Percentiles rank a stretch among this genome's conserved stretches.
Conservation (phyloP, 208 protist species). For the Acanthamoeba polyphaga region DNA sequence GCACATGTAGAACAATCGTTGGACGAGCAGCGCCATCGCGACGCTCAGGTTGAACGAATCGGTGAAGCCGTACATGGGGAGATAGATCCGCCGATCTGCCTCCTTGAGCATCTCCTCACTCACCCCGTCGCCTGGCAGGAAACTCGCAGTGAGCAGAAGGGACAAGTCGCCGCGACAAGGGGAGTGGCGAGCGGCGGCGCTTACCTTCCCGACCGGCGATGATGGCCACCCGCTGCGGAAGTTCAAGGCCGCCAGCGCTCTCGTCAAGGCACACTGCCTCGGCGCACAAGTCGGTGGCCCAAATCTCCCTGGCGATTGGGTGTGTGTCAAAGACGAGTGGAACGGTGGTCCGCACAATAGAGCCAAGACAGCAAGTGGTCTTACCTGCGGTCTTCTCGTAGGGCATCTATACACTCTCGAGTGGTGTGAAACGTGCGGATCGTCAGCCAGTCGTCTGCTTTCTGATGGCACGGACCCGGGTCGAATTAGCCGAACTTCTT, state of each 20-base stretch:
- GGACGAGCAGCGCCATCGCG: constrained; percentile 50
- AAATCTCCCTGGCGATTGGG: neutral
- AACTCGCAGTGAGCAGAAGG: neutral
- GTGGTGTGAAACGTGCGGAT: constrained; percentile 45
- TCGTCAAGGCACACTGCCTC: constrained; percentile 41
- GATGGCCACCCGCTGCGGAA: constrained; percentile 19
- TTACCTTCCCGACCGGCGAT: constrained; percentile 24
- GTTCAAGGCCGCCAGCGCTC: neutral
- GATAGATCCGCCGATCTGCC: constrained; percentile 38
- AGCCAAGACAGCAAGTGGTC: neutral
- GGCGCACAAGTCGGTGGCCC: constrained; percentile 26
- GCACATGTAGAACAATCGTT: constrained; percentile 60
- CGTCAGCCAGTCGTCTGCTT: constrained; percentile 57
- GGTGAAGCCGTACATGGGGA: constrained; percentile 72
- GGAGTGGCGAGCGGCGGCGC: neutral
- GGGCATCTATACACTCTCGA: constrained; percentile 37
- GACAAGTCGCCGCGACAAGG: neutral
- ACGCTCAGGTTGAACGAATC: constrained; percentile 77
- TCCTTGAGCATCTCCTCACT: constrained; percentile 54
- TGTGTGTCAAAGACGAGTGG: neutral
- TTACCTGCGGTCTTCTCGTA: neutral
- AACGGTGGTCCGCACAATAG: neutral
- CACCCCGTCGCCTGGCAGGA: constrained; percentile 33
- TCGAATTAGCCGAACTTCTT: neutral
- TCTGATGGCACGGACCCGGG: neutral